Conservation (phyloP, 495 filamentous ascomycete genomes). For the Glonium stellatum region DNA sequence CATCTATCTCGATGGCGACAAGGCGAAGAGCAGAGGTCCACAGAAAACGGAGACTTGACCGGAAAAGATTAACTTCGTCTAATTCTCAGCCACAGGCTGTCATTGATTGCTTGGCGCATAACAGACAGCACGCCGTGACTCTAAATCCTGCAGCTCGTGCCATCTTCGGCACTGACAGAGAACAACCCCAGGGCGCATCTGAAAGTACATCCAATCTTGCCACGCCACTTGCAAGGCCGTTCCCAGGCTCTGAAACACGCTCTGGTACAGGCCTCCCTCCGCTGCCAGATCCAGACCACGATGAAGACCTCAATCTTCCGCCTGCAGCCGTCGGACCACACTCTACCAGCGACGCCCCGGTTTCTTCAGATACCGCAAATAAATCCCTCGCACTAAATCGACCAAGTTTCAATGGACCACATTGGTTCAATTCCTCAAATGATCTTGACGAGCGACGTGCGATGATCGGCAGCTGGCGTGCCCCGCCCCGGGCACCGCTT, state of each 20-base stretch:
- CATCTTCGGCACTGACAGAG: slow-evolving; percentile 21
- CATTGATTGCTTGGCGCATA: slow-evolving; percentile 12
- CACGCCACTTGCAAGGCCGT: slow-evolving; percentile 68
- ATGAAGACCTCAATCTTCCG: slow-evolving; percentile 27
- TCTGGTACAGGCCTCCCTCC: slow-evolving; percentile 4
- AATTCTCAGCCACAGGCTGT: neutral
- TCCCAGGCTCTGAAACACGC: slow-evolving; percentile 41
- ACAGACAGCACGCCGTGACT: slow-evolving; percentile 12
- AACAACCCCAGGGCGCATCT: slow-evolving; percentile 34
- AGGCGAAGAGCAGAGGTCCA: slow-evolving; percentile 22
- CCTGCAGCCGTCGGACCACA: slow-evolving; percentile 27
- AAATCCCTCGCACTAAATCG: slow-evolving; percentile 5
- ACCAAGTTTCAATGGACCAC: slow-evolving; percentile 20
- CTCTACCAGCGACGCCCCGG: neutral
- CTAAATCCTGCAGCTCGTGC: slow-evolving; percentile 14
- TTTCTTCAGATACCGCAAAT: slow-evolving; percentile 1
- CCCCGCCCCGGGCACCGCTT: slow-evolving; percentile 27
- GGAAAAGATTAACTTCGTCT: slow-evolving; percentile 6
- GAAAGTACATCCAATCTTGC: slow-evolving; percentile 66
- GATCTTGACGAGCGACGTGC: slow-evolving; percentile 29
- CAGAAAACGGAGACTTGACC: slow-evolving; percentile 8
- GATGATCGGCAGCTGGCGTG: slow-evolving; percentile 30
- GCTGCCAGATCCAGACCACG: slow-evolving; percentile 30
- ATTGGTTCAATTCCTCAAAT: slow-evolving; percentile 23
- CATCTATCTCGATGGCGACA: slow-evolving; percentile 16